phyloP scores from a whole-genome alignment of 177 flowering plant genomes.

The Telopea speciosissima region DNA sequence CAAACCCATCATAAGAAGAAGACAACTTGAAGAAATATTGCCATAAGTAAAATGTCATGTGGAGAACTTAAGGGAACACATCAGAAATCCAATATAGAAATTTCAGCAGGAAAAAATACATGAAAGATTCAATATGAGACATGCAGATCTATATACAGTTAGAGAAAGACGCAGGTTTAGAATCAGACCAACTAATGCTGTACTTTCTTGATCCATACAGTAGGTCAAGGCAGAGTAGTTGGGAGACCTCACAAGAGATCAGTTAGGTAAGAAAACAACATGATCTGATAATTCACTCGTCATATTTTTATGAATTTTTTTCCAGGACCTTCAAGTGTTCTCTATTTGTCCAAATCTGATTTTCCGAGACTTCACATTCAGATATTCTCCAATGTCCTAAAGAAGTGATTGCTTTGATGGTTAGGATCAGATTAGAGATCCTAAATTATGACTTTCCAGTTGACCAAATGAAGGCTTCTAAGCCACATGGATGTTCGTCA shows the following conservation, averaged over 20 bases:
- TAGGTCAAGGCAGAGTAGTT: too few species aligned
- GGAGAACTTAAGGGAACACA: background rate
- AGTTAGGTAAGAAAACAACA: too few species aligned
- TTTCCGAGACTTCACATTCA: background rate
- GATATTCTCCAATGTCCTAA: background rate
- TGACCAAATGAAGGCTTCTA: background rate
- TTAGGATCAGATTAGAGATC: background rate
- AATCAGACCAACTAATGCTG: background rate
- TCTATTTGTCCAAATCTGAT: background rate
- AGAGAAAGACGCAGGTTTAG: background rate
- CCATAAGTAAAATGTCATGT: background rate
- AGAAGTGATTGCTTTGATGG: background rate
- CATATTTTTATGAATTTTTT: too few species aligned
- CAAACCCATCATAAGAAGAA: background rate
- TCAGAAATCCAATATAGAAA: background rate
- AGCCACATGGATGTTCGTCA: background rate
- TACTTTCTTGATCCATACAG: too few species aligned
- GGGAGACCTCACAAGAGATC: too few species aligned
- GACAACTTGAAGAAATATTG: background rate
- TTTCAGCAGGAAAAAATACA: background rate
- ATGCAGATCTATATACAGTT: background rate
- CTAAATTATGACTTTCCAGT: background rate
- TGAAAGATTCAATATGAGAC: background rate
- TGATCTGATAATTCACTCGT: too few species aligned
- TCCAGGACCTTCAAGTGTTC: too few species aligned